Evolutionary conservation across 2,329 filamentous ascomycete species (phyloP).

Genomic region (Escovopsis weberi): DNA sequence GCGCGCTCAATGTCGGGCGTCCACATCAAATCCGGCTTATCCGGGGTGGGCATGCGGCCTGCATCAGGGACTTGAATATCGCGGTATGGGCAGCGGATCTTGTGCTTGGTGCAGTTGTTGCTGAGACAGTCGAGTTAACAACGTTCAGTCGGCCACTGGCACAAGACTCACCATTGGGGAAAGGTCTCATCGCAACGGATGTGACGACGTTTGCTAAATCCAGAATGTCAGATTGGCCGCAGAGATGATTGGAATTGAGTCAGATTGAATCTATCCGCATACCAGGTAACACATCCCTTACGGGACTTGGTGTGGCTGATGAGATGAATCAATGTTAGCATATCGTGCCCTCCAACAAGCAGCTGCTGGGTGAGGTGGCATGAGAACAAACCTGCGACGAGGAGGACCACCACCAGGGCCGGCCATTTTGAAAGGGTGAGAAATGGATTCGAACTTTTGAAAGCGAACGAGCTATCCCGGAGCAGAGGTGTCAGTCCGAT

Average conservation of each 20-base stretch:
- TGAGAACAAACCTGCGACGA: slow-evolving; percentile 41
- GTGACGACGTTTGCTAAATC: slow-evolving; percentile 65
- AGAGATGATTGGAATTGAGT: too few species aligned
- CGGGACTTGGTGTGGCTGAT: slow-evolving; percentile 92
- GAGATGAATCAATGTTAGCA: slow-evolving; percentile 5
- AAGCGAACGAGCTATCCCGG: slow-evolving; percentile 13
- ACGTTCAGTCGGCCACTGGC: not conserved
- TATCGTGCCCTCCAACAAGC: slow-evolving; percentile 9
- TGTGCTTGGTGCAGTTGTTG: slow-evolving; percentile 97
- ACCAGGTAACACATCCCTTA: slow-evolving; percentile 93
- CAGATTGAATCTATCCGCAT: slow-evolving; percentile 6
- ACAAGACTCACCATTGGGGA: slow-evolving; percentile 71
- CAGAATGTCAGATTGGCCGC: slow-evolving; percentile 2
- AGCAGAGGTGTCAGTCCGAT: not conserved
- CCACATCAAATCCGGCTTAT: slow-evolving; percentile 64
- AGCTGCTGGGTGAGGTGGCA: not conserved
- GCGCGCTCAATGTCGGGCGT: slow-evolving; percentile 70
- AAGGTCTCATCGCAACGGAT: slow-evolving; percentile 97
- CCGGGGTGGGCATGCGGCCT: slow-evolving; percentile 44
- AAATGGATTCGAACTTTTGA: slow-evolving; percentile 17
- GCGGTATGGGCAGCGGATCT: slow-evolving; percentile 96
- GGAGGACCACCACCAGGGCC: slow-evolving; percentile 90
- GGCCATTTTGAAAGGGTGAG: slow-evolving; percentile 49
- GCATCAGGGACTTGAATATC: slow-evolving; percentile 56
- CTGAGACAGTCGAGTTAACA: slow-evolving; percentile 29